phyloP scores from a whole-genome alignment of 495 filamentous ascomycete genomes.

The Venustampulla echinocandica region DNA sequence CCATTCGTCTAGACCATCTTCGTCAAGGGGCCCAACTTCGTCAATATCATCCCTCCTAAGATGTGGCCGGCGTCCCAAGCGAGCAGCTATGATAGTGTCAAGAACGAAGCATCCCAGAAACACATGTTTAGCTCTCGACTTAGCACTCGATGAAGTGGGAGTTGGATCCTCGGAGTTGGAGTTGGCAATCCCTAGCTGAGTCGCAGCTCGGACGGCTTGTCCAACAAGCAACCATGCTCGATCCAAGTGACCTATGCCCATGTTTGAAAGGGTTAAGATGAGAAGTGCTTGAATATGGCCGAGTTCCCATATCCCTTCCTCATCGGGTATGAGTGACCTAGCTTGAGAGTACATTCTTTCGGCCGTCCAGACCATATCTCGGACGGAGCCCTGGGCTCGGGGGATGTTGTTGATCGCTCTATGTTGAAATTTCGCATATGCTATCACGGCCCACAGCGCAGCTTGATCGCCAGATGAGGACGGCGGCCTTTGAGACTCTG shows the following conservation, averaged over 20 bases:
- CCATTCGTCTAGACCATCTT: constrained; percentile 67
- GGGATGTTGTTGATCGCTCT: constrained; percentile 30
- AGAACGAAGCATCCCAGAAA: constrained; percentile 57
- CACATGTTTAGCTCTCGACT: constrained; percentile 36
- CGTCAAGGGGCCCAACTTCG: constrained; percentile 39
- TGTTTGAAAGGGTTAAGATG: constrained; percentile 50
- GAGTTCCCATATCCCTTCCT: constrained; percentile 46
- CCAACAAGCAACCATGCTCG: constrained; percentile 56
- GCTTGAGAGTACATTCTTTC: constrained; percentile 48
- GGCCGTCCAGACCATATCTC: constrained; percentile 21
- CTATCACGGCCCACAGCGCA: constrained; percentile 54
- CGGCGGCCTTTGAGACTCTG: constrained; percentile 22
- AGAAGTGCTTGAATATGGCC: constrained; percentile 59
- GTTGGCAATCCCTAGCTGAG: constrained; percentile 38
- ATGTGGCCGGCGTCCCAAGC: constrained; percentile 43
- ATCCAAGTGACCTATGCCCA: constrained; percentile 43
- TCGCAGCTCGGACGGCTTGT: constrained; percentile 49
- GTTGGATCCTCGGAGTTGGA: no score
- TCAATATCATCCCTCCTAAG: constrained; percentile 41
- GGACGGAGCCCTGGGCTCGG: constrained; percentile 19
- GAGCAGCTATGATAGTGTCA: constrained; percentile 54
- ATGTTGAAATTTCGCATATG: constrained; percentile 42
- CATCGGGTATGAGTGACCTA: constrained; percentile 50
- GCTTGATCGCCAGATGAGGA: constrained; percentile 50
- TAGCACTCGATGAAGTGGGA: constrained; percentile 10